Base-by-base conservation (phyloP, 371 early-diverging fungal genomes). In the Mucor circinelloides region DNA sequence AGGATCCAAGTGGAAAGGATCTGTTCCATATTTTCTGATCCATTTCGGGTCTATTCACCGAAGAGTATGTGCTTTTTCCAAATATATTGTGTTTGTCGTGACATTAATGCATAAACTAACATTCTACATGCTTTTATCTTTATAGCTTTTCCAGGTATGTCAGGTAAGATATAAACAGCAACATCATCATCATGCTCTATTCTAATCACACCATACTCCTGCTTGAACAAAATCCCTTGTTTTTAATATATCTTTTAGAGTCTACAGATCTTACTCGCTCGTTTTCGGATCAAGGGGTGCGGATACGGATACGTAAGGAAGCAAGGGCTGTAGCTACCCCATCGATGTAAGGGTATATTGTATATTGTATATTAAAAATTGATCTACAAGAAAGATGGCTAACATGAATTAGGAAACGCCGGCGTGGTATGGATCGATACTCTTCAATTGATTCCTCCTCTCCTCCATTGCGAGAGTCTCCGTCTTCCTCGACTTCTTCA, bases 71-170 rank as follows among this genome's bases (percentile, higher is more conserved):
- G 23, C 27, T 36, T 60, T 66, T 48, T 31, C 42, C 13, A 55
- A 42, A 60, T 19, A 60, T 42, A 60, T 30, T 31, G 31, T 30
- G 31, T 30, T 31, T 55, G 56, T 55, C 56, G 56, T 55, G 56
- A 55, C 50, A 55, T 55, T 55, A 55, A 55, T 55, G 31, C 56
- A 55, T 23, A 40, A 38, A 28, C 31, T 12, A 58, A 52, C 31
- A 55, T 32, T 28, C 0, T 52, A n/a, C n/a, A 10, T 46, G 73
- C 69, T 66, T 91, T 86, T 71, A 87, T 90, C 12, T 91, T 90
- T 12, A 92, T 91, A 77, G 90, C 87, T 64, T 95, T 94, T 73
- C 94, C 95, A 0, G 95, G 95, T 27, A 94, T 93, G 93, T 92
- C 89, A 36, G 89, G 89, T 89, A 80, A 63, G 63, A 57, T 21